These are phyloP conservation scores for Calonectria multiphialidica DNA, from an alignment of 2,329 filamentous ascomycete species.

Conservation along the genomic window DNA sequence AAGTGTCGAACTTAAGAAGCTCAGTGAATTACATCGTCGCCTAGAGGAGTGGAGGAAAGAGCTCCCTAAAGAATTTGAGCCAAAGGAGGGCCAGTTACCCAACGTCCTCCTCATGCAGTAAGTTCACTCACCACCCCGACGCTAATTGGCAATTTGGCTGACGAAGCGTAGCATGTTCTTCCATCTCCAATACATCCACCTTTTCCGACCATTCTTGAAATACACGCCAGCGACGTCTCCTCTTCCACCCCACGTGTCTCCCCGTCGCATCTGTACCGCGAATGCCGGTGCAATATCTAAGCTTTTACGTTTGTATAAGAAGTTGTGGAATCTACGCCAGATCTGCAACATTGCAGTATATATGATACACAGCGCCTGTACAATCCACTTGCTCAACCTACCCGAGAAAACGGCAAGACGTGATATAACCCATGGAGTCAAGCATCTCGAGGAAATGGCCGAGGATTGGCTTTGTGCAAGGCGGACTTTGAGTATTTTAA, in stretches of 20 bases:
- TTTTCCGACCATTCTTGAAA: slow-evolving; percentile 95
- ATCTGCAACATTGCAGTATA: slow-evolving; percentile 98
- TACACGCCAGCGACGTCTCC: slow-evolving; percentile 87
- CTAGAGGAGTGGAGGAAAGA: slow-evolving; percentile 91
- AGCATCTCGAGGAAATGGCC: slow-evolving; percentile 94
- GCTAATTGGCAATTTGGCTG: not conserved
- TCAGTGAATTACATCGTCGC: slow-evolving; percentile 90
- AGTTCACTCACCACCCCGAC: slow-evolving; percentile 54
- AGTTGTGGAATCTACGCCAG: slow-evolving; percentile 88
- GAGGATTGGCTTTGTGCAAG: slow-evolving; percentile 94
- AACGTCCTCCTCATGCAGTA: slow-evolving; percentile 87
- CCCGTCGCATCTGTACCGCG: slow-evolving; percentile 89
- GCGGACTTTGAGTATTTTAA: slow-evolving; percentile 86
- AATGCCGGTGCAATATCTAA: slow-evolving; percentile 93
- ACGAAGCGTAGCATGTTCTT: slow-evolving; percentile 85
- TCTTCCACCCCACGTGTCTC: slow-evolving; percentile 87
- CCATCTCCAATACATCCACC: slow-evolving; percentile 93
- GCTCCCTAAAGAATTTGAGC: slow-evolving; percentile 87
- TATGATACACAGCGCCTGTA: slow-evolving; percentile 93
- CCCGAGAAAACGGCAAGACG: slow-evolving; percentile 91
- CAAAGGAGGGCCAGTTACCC: slow-evolving; percentile 89
- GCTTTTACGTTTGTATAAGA: slow-evolving; percentile 93
- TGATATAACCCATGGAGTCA: slow-evolving; percentile 91
- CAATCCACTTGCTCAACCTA: slow-evolving; percentile 92
- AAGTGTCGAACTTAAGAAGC: slow-evolving; percentile 87